Evolutionary conservation across 768 basidiomycete genomes (phyloP).

Genomic region (Pleurotus citrinopileatus): DNA sequence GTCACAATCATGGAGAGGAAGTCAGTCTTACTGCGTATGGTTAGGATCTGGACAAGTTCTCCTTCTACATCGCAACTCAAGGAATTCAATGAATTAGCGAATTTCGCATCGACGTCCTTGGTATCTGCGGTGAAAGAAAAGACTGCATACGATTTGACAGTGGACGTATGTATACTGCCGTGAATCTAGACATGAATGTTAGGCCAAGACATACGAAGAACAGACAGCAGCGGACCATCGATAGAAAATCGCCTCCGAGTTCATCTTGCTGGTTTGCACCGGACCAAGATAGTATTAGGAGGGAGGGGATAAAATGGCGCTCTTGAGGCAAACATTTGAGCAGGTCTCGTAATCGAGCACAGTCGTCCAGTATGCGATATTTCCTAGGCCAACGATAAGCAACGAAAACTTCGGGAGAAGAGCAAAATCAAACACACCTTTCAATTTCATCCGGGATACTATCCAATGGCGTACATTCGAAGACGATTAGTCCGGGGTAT

Average conservation of each 20-base stretch:
- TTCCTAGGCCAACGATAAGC: slow-evolving; percentile 40
- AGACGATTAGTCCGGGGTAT: slow-evolving; percentile 65
- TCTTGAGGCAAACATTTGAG: slow-evolving; percentile 49
- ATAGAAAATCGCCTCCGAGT: slow-evolving; percentile 45
- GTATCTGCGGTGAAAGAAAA: slow-evolving; percentile 49
- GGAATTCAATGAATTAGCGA: slow-evolving; percentile 37
- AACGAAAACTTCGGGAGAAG: neutral
- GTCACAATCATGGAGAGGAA: neutral
- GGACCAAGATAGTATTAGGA: slow-evolving; percentile 62
- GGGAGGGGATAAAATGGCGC: slow-evolving; percentile 59
- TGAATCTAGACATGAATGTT: neutral
- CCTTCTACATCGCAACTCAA: slow-evolving; percentile 57
- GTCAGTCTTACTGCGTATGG: neutral
- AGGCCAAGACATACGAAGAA: neutral
- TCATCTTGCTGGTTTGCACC: slow-evolving; percentile 34
- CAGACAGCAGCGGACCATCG: slow-evolving; percentile 47
- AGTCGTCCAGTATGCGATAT: slow-evolving; percentile 71
- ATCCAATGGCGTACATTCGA: slow-evolving; percentile 69
- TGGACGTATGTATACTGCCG: slow-evolving; percentile 12
- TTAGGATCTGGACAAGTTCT: slow-evolving; percentile 44
- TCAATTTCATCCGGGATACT: slow-evolving; percentile 64
- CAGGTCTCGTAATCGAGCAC: slow-evolving; percentile 64
- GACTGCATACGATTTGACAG: slow-evolving; percentile 37
- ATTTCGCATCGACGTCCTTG: slow-evolving; percentile 57
- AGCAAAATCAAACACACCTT: slow-evolving; percentile 38